A percentile compares a stretch with the other conserved stretches of the same genome.
phyloP scores from a whole-genome alignment of 768 basidiomycete genomes.

The Hemileccinum rubropunctum region DNA sequence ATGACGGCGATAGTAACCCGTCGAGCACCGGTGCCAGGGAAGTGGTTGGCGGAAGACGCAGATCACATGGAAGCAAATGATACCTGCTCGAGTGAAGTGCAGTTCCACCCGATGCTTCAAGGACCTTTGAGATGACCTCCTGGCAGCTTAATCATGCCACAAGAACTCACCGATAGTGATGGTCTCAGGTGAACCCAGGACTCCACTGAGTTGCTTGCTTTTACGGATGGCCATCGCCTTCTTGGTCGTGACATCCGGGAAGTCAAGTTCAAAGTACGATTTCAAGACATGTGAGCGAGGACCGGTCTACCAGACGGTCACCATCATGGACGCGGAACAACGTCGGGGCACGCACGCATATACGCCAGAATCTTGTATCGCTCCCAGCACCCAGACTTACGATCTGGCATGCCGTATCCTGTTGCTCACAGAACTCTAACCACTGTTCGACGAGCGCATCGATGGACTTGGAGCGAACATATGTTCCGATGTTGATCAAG shows the following conservation, averaged over 20 bases:
- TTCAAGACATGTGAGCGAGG: constrained; percentile 46
- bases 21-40: constrained; percentile 40
- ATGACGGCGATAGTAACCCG: constrained; percentile 49
- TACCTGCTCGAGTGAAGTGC: constrained; percentile 47
- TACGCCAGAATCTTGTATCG: constrained; percentile 93
- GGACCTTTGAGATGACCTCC: background rate
- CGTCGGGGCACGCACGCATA: constrained; percentile 56
- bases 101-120: constrained; percentile 35
- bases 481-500: constrained; percentile 94
- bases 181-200: constrained; percentile 15
- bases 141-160: background rate
- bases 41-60: constrained; percentile 54
- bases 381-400: constrained; percentile 95
- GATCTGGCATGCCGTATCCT: constrained; percentile 67
- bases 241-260: constrained; percentile 76
- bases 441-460: constrained; percentile 73
- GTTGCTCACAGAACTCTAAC: constrained; percentile 44
- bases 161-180: constrained; percentile 12
- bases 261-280: constrained; percentile 87
- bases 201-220: constrained; percentile 41
- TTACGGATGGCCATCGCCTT: constrained; percentile 82
- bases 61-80: constrained; percentile 73
- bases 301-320: constrained; percentile 48
- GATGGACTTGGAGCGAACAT: constrained; percentile 76
- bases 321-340: background rate